Evolutionary conservation across 208 protist genomes (phyloP), one percentile per base, ranked within the genome.

Genomic region (Acanthamoeba lenticulata): DNA sequence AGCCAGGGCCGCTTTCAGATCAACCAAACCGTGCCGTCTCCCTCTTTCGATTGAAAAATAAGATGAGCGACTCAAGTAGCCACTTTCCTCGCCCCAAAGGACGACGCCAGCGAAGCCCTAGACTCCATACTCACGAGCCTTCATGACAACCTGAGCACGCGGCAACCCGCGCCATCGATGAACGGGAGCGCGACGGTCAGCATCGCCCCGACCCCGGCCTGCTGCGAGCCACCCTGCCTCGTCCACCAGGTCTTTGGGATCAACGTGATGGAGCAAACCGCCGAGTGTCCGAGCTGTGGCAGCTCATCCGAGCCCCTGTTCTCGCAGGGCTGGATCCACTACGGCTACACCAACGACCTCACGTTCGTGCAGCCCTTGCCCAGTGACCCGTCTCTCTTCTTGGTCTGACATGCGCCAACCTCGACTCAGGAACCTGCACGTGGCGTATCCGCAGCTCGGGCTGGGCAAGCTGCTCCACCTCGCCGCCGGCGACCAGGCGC

Each of bases 181-280:
- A n/a, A n/a, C n/a, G n/a, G n/a, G n/a, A n/a, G n/a, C n/a, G n/a
- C n/a, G 67, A 44, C 9, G 38, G 15, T 45, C 29, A 45, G 38
- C 13, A n/a, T 6, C 21, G 5, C n/a, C 9, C 27, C 7, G 9
- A 55, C 4, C 27, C 6, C 77, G 0, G 34, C 45, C 21, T 42
- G 27, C 40, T 86, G 77, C 15, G 45, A 86, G 24, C 38, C 38
- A n/a, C 38, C 77, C 0, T 77, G 65, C 19, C 65, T 77, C 38
- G 65, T 77, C 13, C 65, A 77, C 19, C 65, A 77, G 65, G n/a
- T n/a, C 24, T 86, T 86, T 52, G 40, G 77, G 1, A 86, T 86
- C 27, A 86, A 86, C 77, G 29, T 55, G 27, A 42, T 86, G 45
- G 77, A 86, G 45, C 77, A 86, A 36, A 86, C 17, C 27, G 55